Percentiles rank a stretch among this genome's conserved stretches.
phyloP scores from a whole-genome alignment of 257 asterid genomes.

The Nicotiana noctiflora region DNA sequence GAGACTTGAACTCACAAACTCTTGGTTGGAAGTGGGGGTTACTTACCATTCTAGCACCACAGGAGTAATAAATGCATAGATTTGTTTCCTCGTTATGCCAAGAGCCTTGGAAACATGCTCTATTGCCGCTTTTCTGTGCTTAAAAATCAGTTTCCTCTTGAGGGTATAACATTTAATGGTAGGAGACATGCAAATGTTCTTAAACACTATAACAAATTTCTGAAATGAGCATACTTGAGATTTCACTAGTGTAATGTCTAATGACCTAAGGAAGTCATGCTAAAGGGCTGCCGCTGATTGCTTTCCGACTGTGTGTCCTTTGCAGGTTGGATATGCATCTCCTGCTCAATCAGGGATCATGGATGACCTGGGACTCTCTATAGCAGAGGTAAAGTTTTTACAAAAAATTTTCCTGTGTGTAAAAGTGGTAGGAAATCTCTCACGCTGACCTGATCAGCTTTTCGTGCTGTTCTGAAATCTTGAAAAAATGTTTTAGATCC shows the following conservation, averaged over 20 bases:
- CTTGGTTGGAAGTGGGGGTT: too few species aligned
- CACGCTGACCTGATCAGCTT: background rate
- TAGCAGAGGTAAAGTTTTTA: slow-evolving; percentile 12
- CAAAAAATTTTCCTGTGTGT: background rate
- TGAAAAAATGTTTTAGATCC: background rate
- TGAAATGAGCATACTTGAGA: background rate
- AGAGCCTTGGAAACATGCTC: background rate
- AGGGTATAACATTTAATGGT: background rate
- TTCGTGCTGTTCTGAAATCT: background rate
- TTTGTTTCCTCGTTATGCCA: background rate
- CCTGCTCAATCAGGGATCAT: slow-evolving; percentile 27
- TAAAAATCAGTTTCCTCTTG: background rate
- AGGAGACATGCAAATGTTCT: background rate
- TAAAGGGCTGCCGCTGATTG: background rate
- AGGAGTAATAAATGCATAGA: background rate
- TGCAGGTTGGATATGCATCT: slow-evolving; percentile 20
- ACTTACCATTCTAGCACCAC: background rate
- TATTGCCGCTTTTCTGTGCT: background rate
- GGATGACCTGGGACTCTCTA: slow-evolving; percentile 22
- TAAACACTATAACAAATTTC: background rate
- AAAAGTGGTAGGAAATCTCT: background rate
- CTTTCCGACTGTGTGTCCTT: background rate
- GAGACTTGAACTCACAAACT: too few species aligned
- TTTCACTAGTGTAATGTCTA: background rate
- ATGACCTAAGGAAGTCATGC: background rate